Evolutionary conservation across 1,139 yeast genomes (phyloP).

Genomic region (Candida tunisiensis): DNA sequence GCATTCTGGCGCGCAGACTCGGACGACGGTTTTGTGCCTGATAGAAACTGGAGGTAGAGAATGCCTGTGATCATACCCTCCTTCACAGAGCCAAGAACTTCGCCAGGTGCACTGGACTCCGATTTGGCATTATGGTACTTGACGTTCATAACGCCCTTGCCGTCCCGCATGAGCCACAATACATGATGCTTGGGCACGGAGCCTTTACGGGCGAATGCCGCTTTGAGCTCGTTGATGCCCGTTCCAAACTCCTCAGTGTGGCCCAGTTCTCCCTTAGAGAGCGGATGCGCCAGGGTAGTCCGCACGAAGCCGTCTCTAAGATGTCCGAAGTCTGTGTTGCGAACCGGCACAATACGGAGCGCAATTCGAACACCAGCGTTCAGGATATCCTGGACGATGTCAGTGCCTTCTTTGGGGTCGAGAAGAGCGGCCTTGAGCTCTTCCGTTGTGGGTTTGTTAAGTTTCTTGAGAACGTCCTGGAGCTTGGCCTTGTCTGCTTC

Average conservation of each 20-base stretch:
- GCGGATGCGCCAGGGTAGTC: constrained; percentile 44
- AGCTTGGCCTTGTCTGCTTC: constrained; percentile 34
- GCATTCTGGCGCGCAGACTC: constrained; percentile 17
- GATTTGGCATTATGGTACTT: constrained; percentile 22
- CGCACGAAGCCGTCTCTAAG: constrained; percentile 79
- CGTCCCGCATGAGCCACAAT: constrained; percentile 30
- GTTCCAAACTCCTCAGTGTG: constrained; percentile 14
- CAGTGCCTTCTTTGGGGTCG: constrained; percentile 36
- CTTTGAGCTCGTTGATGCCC: constrained; percentile 20
- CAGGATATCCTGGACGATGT: constrained; percentile 37
- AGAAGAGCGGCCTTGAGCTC: constrained; percentile 41
- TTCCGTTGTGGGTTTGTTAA: constrained; percentile 15
- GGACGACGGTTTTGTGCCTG: constrained; percentile 45
- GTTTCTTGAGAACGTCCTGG: constrained; percentile 19
- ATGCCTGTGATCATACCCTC: constrained; percentile 32
- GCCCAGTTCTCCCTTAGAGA: constrained; percentile 14
- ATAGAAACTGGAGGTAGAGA: constrained; percentile 41
- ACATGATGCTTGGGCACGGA: constrained; percentile 40
- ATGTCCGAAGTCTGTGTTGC: constrained; percentile 83
- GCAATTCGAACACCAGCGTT: constrained; percentile 45
- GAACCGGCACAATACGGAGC: constrained; percentile 66
- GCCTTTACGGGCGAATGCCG: constrained; percentile 20
- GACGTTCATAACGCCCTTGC: constrained; percentile 29
- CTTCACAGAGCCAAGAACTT: constrained; percentile 18
- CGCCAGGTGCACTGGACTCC: constrained; percentile 18